phyloP scores from a whole-genome alignment of 768 basidiomycete species.

The Cyclocybe cylindracea region DNA sequence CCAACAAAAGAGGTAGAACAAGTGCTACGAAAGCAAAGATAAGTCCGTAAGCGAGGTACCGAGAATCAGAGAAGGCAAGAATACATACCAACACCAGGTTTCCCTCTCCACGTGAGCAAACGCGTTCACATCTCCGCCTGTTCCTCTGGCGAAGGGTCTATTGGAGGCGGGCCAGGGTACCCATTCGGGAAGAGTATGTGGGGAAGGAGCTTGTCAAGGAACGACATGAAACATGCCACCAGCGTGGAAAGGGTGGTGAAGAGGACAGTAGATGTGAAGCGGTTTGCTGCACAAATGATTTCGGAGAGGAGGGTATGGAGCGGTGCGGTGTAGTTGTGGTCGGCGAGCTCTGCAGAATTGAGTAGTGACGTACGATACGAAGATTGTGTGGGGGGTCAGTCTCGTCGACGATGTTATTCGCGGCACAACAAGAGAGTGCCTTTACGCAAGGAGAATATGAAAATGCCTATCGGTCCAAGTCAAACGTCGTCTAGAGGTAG shows the following conservation, averaged over 20 bases:
- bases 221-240: conserved; percentile 46
- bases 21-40: conserved; percentile 39
- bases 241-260: conserved; percentile 44
- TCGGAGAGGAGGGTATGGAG: conserved; percentile 48
- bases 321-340: conserved; percentile 40
- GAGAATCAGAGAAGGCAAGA: neutral
- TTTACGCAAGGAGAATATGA: too few species aligned
- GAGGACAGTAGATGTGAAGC: conserved; percentile 32
- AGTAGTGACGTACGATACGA: neutral
- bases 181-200: too few species aligned
- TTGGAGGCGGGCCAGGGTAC: too few species aligned
- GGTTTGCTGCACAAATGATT: conserved; percentile 46
- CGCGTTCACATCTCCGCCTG: conserved; percentile 56
- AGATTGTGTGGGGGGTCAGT: too few species aligned
- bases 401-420: too few species aligned
- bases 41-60: conserved; percentile 48
- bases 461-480: too few species aligned
- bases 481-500: too few species aligned
- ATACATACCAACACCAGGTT: conserved; percentile 37
- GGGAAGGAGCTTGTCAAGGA: conserved; percentile 76
- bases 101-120: conserved; percentile 37
- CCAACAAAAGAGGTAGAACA: conserved; percentile 54
- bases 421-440: too few species aligned
- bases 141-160: conserved; percentile 67
- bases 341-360: conserved; percentile 2